Base-by-base conservation (phyloP, 495 filamentous ascomycete genomes). In the Tetracladium marchalianum region DNA sequence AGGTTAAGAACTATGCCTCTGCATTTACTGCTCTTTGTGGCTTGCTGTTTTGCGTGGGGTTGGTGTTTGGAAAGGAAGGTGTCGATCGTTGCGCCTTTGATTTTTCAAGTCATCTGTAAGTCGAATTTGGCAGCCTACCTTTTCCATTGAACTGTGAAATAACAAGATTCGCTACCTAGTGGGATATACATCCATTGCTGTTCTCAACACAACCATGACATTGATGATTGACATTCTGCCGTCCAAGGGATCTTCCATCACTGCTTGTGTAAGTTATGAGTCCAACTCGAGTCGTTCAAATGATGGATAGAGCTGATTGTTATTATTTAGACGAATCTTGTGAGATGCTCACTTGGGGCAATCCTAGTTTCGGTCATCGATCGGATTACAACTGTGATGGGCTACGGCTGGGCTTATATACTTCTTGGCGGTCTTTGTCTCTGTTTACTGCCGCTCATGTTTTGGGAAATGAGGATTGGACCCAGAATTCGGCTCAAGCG, bases 221-320 rank as follows among this genome's bases (percentile, higher is more conserved):
- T 69, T 68, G 36, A 52, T 67, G 18, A 58, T 71, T 13, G 69
- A 72, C 39, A 45, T 69, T 3, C 66, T 66, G 41, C 56, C 61
- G 8, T 50, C 58, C 17, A 50, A 56, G 0, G 63, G 62, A 31
- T 63, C 67, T 1, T 59, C 60, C 9, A 64, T 65, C 0, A 66
- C 57, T 31, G 67, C 68, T 8, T 27, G 22, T 27, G 22, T 27
- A 27, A 27, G 22, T 38, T 38, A 13, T 38, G 35, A 18, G 35
- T 18, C 6, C 35, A 38, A 38, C 35, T 18, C 6, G 3, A 13
- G 9, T 9, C 35, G n/a, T n/a, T 13, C 3, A 27, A 27, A 27
- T 7, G 7, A 3, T 27, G 22, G 7, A 3, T 7, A 27, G 22
- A 27, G 7, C 22, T 27, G 22, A 27, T 7, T 27, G n/a, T 27